Evolutionary conservation across 345 rosid genomes (phyloP), one percentile per base, ranked within the genome.

Genomic region (Alliaria petiolata): DNA sequence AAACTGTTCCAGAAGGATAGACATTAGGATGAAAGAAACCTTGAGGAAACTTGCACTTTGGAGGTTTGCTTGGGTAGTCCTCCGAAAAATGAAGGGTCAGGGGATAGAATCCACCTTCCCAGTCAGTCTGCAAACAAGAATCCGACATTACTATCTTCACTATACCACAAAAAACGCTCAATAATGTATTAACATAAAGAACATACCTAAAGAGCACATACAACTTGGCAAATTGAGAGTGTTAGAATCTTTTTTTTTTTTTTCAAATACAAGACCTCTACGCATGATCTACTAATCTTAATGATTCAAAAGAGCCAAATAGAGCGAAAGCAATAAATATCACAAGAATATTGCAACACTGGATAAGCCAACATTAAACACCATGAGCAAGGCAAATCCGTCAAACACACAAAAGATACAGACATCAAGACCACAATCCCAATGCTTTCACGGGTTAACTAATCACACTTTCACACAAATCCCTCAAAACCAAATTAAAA

Each of bases 21-120:
- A 62, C 66, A 62, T 62, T 62, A 43, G 66, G 66, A 62, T 62
- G 66, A 62, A 62, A 62, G 39, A 62, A 62, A 16, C 66, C 66
- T 9, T 10, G 38, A 25, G 66, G 66, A 16, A 62, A 62, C 52
- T 62, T 62, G 66, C 66, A 62, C 66, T 62, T 62, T 43, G 66
- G 66, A 62, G 66, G 66, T 62, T 62, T 62, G 66, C 66, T 62
- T 43, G 66, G 66, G 13, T 62, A 43, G 8, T 62, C 66, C 3
- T 62, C 66, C 25, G 66, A 42, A 20, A 62, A 62, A 28, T 62
- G 36, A 10, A 62, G 66, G 0, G 66, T 28, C 66, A 62, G 52
- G 2, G 66, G 66, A 62, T 42, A 62, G 15, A 62, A 62, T 3
- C 66, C 66, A 28, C 66, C 66, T 62, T 62, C 66, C 66, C 66